Base-by-base conservation (phyloP, 1,139 yeast species). In the Hanseniaspora gamundiae region DNA sequence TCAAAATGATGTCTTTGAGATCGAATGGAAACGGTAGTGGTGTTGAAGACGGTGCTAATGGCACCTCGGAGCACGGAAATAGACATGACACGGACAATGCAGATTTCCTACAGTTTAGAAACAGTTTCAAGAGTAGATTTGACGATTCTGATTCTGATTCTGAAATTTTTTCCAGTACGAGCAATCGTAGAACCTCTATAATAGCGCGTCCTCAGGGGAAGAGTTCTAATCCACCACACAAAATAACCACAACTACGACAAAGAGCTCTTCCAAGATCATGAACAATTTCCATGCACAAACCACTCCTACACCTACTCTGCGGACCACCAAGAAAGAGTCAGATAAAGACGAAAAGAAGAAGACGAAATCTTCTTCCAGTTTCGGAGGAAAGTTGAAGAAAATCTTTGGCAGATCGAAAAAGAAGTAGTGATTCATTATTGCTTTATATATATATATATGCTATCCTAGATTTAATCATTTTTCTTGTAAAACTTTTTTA, bases 61-160 rank as follows among this genome's bases (percentile, higher is more conserved):
- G 33, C 19, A 42, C 44, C 20, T 9, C 42, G 5, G 28, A 44
- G 17, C 35, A 11, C 10, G 48, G 42, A 26, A 60, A 62, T 48
- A 57, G 55, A n/a, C 19, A n/a, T 30, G 21, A 45, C 21, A 27
- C 45, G 14, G 42, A 40, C 14, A 46, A 38, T 13, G 38, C 40
- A 16, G 35, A 40, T 20, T 40, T 46, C 19, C 10, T 38, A 7
- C 30, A 45, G 16, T 38, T 13, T n/a, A 47, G 40, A 19, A 60
- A 62, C 46, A 58, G 55, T 19, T 63, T 57, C 51, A 64, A 54
- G 45, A 76, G 84, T 1, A 66, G 83, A 51, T 70, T 76, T 47
- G 66, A 64, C 6, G 82, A 78, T 55, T 76, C 82, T 8, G 80
- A 76, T 55, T 75, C 81, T 7, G 80, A 76, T 40, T 61, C 62